Base-by-base conservation (phyloP, 2,329 filamentous ascomycete species). In the Sporothrix luriei region DNA sequence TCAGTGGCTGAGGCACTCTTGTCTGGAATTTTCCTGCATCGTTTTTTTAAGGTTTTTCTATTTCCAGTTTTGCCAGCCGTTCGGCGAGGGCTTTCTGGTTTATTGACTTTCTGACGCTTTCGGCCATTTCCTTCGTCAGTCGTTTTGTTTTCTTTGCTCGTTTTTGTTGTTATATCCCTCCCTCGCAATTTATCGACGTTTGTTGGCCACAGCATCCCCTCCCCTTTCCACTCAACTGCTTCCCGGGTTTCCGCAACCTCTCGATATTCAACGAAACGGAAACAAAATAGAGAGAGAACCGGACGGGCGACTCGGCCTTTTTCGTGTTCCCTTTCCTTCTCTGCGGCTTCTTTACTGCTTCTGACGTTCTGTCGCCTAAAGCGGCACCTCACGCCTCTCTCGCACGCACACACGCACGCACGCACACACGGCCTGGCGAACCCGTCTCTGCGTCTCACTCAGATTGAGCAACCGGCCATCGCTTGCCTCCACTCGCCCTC, bases 191-290 rank as follows among this genome's bases (percentile, higher is more conserved):
- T 54, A 64, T 55, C 46, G n/a, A 40, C 57, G 5, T 55, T 52
- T 62, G 54, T 65, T 65, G 49, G 61, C 43, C 40, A 4, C 26
- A 55, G 21, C 68, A 14, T 48, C 40, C 29, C 19, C 24, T 21
- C 19, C 29, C 29, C 29, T 62, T 21, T 29, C n/a, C 59, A 7
- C 59, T 48, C 61, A 4, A 4, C 43, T 33, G 46, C 29, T 66
- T 52, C 49, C 68, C 52, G 14, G 66, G 59, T 43, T 51, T 52
- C 52, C 52, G 40, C 62, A 59, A 10, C 51, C 49, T 55, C 49
- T 69, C 48, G 48, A 54, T 48, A 69, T 64, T 40, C 49, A 61
- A 66, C 68, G 65, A 46, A 57, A 57, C 49, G 38, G 24, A 68
- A 54, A n/a, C 29, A 38, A 68, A 26, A 21, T 10, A 68, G 16